Evolutionary conservation across 129 eudicot species (phyloP).

Genomic region (Artemisia tridentata): DNA sequence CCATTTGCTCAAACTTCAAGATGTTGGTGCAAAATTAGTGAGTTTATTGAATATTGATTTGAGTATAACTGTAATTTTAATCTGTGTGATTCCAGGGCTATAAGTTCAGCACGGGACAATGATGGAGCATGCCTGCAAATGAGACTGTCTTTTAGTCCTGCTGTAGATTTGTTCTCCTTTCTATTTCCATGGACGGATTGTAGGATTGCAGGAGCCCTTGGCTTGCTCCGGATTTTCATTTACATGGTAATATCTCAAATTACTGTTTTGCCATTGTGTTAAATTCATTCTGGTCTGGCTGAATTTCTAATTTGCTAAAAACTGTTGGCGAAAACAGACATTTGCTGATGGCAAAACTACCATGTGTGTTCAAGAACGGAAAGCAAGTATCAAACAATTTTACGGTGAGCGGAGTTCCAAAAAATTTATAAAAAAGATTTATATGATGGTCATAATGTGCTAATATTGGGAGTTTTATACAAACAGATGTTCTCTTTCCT

Average conservation of each 20-base stretch:
- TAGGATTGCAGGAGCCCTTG: conserved; percentile 55
- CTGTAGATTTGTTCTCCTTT: conserved; percentile 48
- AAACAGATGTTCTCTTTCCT: conserved; percentile 71
- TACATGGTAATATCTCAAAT: conserved; percentile 47
- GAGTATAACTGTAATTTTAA: neutral
- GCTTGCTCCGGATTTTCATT: conserved; percentile 52
- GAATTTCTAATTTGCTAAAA: conserved; percentile 18
- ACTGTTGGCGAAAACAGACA: conserved; percentile 39
- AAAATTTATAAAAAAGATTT: neutral
- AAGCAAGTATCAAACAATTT: conserved; percentile 63
- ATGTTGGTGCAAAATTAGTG: neutral
- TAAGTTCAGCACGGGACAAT: conserved; percentile 41
- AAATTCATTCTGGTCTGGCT: conserved; percentile 1
- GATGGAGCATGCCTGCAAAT: conserved; percentile 66
- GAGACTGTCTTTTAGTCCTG: conserved; percentile 61
- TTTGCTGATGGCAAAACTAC: conserved; percentile 67
- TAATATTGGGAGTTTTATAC: conserved; percentile 16
- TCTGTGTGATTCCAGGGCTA: conserved; percentile 42
- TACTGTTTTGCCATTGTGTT: conserved; percentile 12
- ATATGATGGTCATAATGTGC: neutral
- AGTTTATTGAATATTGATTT: neutral
- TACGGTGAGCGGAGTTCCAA: conserved; percentile 40
- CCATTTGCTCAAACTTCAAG: neutral
- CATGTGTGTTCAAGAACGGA: conserved; percentile 56
- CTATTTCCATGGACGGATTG: conserved; percentile 62